Evolutionary conservation across 1,284 basidiomycete species (phyloP).

Genomic region (Pseudozyma sp.): DNA sequence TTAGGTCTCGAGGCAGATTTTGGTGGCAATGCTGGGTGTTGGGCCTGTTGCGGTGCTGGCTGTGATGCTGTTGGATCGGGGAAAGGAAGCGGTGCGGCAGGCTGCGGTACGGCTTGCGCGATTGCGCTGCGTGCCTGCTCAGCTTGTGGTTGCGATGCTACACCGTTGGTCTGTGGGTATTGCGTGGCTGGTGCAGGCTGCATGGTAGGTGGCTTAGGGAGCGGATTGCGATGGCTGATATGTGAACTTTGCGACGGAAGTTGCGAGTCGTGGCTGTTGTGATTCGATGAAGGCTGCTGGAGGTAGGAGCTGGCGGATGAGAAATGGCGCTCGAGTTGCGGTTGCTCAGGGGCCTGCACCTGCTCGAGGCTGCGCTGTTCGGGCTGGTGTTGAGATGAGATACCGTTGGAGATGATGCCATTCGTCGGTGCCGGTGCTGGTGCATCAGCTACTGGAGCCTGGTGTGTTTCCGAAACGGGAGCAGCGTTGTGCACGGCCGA

Average conservation of each 20-base stretch:
- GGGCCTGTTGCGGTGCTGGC: conserved; percentile 1
- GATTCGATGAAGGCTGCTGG: conserved; percentile 20
- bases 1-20: conserved; percentile 11
- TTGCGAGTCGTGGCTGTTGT: conserved; percentile 24
- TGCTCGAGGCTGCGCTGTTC: conserved; percentile 7
- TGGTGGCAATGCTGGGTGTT: background rate
- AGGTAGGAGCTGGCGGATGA: conserved; percentile 50
- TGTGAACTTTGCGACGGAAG: conserved; percentile 25
- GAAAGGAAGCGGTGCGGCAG: conserved; percentile 15
- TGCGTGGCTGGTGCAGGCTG: conserved; percentile 16
- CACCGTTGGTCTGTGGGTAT: conserved; percentile 10
- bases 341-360: conserved; percentile 2
- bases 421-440: background rate
- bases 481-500: conserved; percentile 4
- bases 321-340: conserved; percentile 43
- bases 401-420: background rate
- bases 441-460: background rate
- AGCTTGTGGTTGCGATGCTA: conserved; percentile 1
- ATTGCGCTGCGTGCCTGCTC: conserved; percentile 12
- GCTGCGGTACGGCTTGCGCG: conserved; percentile 4
- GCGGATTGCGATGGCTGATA: conserved; percentile 31
- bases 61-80: conserved; percentile 6
- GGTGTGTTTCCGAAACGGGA: conserved; percentile 2
- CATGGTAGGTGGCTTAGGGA: conserved; percentile 30
- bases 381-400: background rate